A percentile compares a stretch with the other conserved stretches of the same genome.
Conservation (phyloP, 2,329 filamentous ascomycete species). For the Myrmaecium sp. region DNA sequence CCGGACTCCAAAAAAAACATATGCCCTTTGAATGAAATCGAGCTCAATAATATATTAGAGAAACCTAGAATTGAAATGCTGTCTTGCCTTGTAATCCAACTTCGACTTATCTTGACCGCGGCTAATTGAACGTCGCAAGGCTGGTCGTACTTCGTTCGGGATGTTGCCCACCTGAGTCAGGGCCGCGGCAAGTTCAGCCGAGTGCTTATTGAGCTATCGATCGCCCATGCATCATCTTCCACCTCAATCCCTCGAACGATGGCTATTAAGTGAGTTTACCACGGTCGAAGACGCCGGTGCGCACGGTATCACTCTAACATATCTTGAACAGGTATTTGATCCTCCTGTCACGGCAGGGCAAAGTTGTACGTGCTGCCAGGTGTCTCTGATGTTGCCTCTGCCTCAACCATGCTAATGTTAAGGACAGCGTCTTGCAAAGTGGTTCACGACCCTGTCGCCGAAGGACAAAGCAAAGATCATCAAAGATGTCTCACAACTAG, state of each 20-base stretch:
- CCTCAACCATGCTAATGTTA: slow-evolving; percentile 8
- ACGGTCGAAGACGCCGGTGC: no score
- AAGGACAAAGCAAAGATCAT: slow-evolving; percentile 99
- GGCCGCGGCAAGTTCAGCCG: no score
- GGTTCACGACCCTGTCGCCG: slow-evolving; percentile 95
- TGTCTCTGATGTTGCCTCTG: slow-evolving; percentile 26
- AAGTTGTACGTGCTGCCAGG: slow-evolving; percentile 61
- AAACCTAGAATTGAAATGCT: background rate
- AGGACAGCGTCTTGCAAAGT: slow-evolving; percentile 83
- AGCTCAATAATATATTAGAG: slow-evolving; percentile 1
- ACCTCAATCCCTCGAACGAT: slow-evolving; percentile 18
- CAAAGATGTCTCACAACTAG: slow-evolving; percentile 96
- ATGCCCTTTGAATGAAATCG: no score
- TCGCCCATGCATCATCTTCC: no score
- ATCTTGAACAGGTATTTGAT: slow-evolving; percentile 64
- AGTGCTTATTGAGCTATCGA: no score
- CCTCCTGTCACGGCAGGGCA: slow-evolving; percentile 92
- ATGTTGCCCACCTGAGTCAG: no score
- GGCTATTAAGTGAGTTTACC: slow-evolving; percentile 37
- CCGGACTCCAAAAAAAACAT: no score
- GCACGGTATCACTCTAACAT: no score
- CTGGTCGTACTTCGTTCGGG: no score
- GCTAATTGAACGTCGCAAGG: slow-evolving; percentile 7
- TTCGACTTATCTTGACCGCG: slow-evolving; percentile 2
- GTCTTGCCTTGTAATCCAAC: background rate